Evolutionary conservation across 129 eudicot species (phyloP).

Genomic region (Smallanthus sonchifolius): DNA sequence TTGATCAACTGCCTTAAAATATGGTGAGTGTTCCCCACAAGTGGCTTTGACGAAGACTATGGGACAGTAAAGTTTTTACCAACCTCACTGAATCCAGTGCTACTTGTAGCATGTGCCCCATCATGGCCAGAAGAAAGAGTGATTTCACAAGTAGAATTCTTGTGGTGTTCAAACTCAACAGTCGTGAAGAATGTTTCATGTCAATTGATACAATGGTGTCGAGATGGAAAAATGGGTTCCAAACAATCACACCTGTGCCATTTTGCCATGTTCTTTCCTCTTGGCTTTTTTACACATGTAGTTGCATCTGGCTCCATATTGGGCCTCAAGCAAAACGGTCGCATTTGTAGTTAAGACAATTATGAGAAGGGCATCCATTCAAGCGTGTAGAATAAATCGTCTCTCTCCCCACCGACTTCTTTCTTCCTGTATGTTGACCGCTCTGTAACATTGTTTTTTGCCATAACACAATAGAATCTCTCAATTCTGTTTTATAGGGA

Average conservation of each 20-base stretch:
- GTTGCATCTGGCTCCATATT: conserved; percentile 15
- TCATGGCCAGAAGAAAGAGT: not conserved
- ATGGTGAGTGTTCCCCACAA: not conserved
- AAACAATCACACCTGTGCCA: conserved; percentile 13
- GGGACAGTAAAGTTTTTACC: not conserved
- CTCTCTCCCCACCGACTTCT: not conserved
- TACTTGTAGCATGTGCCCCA: not conserved
- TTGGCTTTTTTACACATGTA: conserved; percentile 8
- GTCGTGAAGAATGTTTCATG: conserved; percentile 40
- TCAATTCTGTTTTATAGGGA: conserved; percentile 26
- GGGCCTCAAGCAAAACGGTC: conserved; percentile 28
- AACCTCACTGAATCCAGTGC: not conserved
- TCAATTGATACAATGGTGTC: conserved; percentile 31
- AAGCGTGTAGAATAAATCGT: not conserved
- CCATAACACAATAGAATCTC: conserved; percentile 41
- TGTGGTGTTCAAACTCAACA: conserved; percentile 33
- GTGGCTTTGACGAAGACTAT: not conserved
- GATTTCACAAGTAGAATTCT: not conserved
- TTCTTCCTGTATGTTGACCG: conserved; percentile 6
- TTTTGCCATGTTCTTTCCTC: conserved; percentile 6
- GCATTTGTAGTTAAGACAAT: conserved; percentile 32
- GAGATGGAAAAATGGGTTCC: not conserved
- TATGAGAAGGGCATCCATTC: not conserved
- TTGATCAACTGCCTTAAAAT: conserved; percentile 39
- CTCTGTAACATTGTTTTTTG: conserved; percentile 4